Evolutionary conservation across 2,329 filamentous ascomycete genomes (phyloP).

Genomic region (Kalmusia sp.): DNA sequence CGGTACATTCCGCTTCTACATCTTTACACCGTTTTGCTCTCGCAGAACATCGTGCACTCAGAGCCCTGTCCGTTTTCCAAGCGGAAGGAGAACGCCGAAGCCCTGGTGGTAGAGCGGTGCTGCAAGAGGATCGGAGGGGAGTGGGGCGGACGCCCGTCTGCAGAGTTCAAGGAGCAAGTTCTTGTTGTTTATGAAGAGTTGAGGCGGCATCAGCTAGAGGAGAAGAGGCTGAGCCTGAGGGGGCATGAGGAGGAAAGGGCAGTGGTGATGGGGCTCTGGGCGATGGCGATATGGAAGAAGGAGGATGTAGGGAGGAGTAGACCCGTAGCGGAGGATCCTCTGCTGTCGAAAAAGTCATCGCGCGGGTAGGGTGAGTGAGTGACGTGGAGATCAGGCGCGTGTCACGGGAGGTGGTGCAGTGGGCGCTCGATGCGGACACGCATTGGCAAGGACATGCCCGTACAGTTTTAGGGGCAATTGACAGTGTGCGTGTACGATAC

Average conservation of each 20-base stretch:
- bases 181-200: slow-evolving; percentile 37
- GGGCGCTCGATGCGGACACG: not conserved
- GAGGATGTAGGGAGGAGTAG: not conserved
- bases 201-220: slow-evolving; percentile 28
- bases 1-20: slow-evolving; percentile 35
- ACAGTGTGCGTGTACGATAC: not conserved
- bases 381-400: too few relatives aligned
- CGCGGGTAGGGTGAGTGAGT: not conserved
- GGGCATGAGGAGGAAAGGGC: slow-evolving; percentile 32
- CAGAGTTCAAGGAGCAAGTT: slow-evolving; percentile 31
- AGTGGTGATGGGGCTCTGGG: slow-evolving; percentile 55
- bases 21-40: slow-evolving; percentile 39
- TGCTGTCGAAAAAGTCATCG: not conserved
- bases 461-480: not conserved
- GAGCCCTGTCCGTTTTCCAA: slow-evolving; percentile 21
- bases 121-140: slow-evolving; percentile 30
- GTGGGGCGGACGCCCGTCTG: slow-evolving; percentile 27
- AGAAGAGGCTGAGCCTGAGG: slow-evolving; percentile 32
- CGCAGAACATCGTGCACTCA: slow-evolving; percentile 35
- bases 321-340: not conserved
- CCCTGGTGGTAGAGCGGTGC: slow-evolving; percentile 34
- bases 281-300: slow-evolving; percentile 44
- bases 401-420: not conserved
- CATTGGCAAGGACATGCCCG: not conserved
- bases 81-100: slow-evolving; percentile 30